phyloP scores from a whole-genome alignment of 306 rosid genomes.

The Vigna nakashimae region DNA sequence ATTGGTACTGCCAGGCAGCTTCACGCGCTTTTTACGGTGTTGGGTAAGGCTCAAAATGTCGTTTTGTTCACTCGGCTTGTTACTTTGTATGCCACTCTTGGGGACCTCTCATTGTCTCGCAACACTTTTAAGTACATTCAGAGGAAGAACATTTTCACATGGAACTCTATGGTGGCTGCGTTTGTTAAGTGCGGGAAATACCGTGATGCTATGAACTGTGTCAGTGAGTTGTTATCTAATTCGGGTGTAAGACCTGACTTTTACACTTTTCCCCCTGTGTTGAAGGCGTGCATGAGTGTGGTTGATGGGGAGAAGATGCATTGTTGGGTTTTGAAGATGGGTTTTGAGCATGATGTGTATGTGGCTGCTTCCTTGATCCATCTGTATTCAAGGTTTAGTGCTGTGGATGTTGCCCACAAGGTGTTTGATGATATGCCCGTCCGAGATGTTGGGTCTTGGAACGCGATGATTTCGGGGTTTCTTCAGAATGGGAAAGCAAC shows the following conservation, averaged over 20 bases:
- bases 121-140: constrained; percentile 41
- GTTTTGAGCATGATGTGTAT: constrained; percentile 55
- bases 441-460: constrained; percentile 59
- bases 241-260: constrained; percentile 50
- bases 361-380: constrained; percentile 56
- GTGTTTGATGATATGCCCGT: constrained; percentile 52
- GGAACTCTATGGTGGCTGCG: constrained; percentile 56
- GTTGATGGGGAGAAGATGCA: constrained; percentile 52
- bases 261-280: constrained; percentile 52
- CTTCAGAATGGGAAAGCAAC: constrained; percentile 52
- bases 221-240: constrained; percentile 31
- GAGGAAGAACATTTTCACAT: constrained; percentile 50
- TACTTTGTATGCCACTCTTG: constrained; percentile 50
- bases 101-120: constrained; percentile 39
- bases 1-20: constrained; percentile 40
- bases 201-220: constrained; percentile 42
- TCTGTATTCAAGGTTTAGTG: constrained; percentile 50
- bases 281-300: constrained; percentile 47
- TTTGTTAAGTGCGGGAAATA: constrained; percentile 42
- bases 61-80: constrained; percentile 50
- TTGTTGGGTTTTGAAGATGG: constrained; percentile 53
- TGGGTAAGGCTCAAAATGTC: constrained; percentile 49
- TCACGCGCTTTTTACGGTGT: constrained; percentile 49
- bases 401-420: constrained; percentile 38
- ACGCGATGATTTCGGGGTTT: constrained; percentile 62